Evolutionary conservation across 768 basidiomycete species (phyloP).

Genomic region (Mycena rebaudengoi): DNA sequence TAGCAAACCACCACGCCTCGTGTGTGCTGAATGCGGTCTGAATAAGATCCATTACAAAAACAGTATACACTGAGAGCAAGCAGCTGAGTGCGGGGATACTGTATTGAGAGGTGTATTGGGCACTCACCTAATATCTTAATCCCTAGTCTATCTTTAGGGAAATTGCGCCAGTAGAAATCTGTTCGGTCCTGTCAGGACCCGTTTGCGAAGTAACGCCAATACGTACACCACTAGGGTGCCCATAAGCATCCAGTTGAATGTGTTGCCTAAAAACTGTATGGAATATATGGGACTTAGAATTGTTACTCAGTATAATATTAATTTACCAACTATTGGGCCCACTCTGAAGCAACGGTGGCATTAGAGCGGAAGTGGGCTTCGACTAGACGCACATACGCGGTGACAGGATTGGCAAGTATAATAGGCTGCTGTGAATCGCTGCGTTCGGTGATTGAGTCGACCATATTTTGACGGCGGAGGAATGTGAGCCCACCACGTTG

Average conservation of each 20-base stretch:
- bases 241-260: constrained; percentile 6
- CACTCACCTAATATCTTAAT: constrained; percentile 2
- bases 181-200: background rate
- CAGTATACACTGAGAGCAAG: background rate
- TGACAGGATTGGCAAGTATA: background rate
- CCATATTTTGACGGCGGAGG: too few relatives aligned
- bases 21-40: constrained; percentile 5
- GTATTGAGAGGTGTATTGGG: background rate
- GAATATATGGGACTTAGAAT: background rate
- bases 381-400: background rate
- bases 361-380: too few relatives aligned
- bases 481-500: too few relatives aligned
- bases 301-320: background rate
- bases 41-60: background rate
- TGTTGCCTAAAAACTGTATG: constrained; percentile 3
- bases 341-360: background rate
- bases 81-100: background rate
- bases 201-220: background rate
- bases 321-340: background rate
- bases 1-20: constrained; percentile 2
- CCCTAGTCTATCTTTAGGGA: background rate
- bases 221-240: background rate
- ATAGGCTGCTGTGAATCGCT: too few relatives aligned
- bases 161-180: constrained; percentile 7
- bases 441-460: too few relatives aligned